These are phyloP conservation scores for Funneliformis caledonium DNA, from an alignment of 371 early-diverging fungal species.

Conservation along the genomic window DNA sequence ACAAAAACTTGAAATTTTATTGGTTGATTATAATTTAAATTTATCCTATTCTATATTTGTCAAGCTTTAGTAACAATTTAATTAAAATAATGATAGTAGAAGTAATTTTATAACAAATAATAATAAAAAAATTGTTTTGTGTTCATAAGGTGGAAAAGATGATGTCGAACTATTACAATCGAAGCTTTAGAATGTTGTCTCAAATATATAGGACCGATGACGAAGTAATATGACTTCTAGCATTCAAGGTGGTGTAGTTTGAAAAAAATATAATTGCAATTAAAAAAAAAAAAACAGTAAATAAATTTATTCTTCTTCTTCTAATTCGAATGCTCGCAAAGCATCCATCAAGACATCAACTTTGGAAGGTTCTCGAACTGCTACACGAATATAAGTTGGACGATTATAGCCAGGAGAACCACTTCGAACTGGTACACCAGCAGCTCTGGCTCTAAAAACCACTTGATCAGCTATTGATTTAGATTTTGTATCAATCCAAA, in stretches of 20 bases:
- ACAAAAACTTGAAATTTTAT: too few relatives aligned
- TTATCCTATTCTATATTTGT: too few relatives aligned
- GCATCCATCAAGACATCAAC: slow-evolving; percentile 67
- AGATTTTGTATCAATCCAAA: slow-evolving; percentile 76
- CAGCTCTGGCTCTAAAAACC: slow-evolving; percentile 64
- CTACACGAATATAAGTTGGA: slow-evolving; percentile 76
- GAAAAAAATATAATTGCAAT: too few relatives aligned
- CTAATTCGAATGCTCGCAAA: slow-evolving; percentile 59
- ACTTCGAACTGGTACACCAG: slow-evolving; percentile 84
- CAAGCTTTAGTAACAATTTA: too few relatives aligned
- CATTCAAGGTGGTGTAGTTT: too few relatives aligned
- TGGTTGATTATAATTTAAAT: too few relatives aligned
- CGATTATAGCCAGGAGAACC: slow-evolving; percentile 81
- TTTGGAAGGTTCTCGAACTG: slow-evolving; percentile 73
- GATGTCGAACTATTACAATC: too few relatives aligned
- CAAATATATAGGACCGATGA: too few relatives aligned
- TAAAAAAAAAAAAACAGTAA: not conserved
- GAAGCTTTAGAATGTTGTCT: too few relatives aligned
- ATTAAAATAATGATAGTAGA: too few relatives aligned
- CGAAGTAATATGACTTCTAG: too few relatives aligned
- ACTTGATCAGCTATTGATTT: slow-evolving; percentile 62
- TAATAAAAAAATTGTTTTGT: not conserved
- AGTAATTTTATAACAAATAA: not conserved
- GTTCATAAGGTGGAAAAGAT: too few relatives aligned
- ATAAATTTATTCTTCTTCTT: not conserved